Evolutionary conservation across 257 asterid species (phyloP).

Genomic region (Petunia secreta): DNA sequence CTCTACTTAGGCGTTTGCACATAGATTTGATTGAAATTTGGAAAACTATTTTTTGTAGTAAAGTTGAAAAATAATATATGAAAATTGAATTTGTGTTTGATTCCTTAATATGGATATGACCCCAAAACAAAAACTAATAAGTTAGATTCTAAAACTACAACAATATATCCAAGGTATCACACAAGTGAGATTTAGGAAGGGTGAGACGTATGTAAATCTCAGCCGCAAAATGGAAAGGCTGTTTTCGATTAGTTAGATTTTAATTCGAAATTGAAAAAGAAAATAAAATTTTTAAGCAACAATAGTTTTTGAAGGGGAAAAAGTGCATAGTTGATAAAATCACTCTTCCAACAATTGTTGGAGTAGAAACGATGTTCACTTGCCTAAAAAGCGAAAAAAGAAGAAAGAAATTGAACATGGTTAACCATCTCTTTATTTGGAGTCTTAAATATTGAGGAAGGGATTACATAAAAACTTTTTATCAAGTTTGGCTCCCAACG

Average conservation of each 20-base stretch:
- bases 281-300: not conserved
- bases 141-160: not conserved
- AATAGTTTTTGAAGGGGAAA: not conserved
- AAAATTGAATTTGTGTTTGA: too few relatives aligned
- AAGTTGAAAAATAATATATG: too few relatives aligned
- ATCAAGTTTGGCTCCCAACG: not conserved
- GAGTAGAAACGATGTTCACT: not conserved
- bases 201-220: too few relatives aligned
- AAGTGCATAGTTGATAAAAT: not conserved
- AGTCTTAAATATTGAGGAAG: not conserved
- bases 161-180: too few relatives aligned
- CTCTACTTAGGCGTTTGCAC: too few relatives aligned
- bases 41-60: too few relatives aligned
- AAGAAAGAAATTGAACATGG: not conserved
- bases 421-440: not conserved
- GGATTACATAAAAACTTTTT: not conserved
- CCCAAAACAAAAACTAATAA: not conserved
- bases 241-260: too few relatives aligned
- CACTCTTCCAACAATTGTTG: not conserved
- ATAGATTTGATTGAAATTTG: too few relatives aligned
- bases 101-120: not conserved
- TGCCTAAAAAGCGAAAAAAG: not conserved
- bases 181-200: too few relatives aligned
- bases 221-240: too few relatives aligned
- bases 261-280: too few relatives aligned